Conservation (phyloP, 2,329 filamentous ascomycete genomes). For the Beauveria scarabaeidicola region DNA sequence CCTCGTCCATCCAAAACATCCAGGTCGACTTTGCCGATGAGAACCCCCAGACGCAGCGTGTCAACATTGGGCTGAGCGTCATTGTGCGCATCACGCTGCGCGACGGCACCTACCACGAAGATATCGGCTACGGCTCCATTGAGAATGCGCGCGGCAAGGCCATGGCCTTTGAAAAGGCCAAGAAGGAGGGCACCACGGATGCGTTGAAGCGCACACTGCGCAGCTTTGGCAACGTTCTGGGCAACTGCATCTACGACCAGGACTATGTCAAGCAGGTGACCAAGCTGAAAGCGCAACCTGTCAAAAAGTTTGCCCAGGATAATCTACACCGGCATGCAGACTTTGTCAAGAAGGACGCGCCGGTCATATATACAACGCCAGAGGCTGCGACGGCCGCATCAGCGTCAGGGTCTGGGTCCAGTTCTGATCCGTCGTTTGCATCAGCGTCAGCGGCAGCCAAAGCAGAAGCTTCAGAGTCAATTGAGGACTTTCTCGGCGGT, state of each 20-base stretch:
- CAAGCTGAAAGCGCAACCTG: slow-evolving; percentile 71
- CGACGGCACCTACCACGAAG: slow-evolving; percentile 96
- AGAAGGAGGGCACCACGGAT: slow-evolving; percentile 96
- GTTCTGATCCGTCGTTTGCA: slow-evolving; percentile 32
- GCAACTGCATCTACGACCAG: slow-evolving; percentile 99
- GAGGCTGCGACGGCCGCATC: background rate
- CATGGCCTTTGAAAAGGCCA: slow-evolving; percentile 94
- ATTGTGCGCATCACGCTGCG: slow-evolving; percentile 83
- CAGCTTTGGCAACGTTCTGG: slow-evolving; percentile 90
- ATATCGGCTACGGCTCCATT: slow-evolving; percentile 92
- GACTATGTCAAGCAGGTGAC: slow-evolving; percentile 84
- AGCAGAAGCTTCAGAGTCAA: slow-evolving; percentile 27
- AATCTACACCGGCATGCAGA: slow-evolving; percentile 75
- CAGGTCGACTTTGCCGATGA: slow-evolving; percentile 95
- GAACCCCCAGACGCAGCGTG: slow-evolving; percentile 64
- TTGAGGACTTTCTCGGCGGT: slow-evolving; percentile 45
- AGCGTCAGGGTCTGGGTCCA: background rate
- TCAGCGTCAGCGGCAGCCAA: background rate
- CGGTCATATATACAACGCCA: background rate
- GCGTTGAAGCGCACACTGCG: slow-evolving; percentile 81
- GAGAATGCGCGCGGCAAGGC: slow-evolving; percentile 96
- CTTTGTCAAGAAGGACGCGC: slow-evolving; percentile 53
- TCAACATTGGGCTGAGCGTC: slow-evolving; percentile 80
- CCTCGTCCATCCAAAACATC: slow-evolving; percentile 86
- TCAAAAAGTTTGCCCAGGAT: slow-evolving; percentile 66